Conservation (phyloP, 1,139 yeast genomes). For the Zygosaccharomyces pseudobailii region DNA sequence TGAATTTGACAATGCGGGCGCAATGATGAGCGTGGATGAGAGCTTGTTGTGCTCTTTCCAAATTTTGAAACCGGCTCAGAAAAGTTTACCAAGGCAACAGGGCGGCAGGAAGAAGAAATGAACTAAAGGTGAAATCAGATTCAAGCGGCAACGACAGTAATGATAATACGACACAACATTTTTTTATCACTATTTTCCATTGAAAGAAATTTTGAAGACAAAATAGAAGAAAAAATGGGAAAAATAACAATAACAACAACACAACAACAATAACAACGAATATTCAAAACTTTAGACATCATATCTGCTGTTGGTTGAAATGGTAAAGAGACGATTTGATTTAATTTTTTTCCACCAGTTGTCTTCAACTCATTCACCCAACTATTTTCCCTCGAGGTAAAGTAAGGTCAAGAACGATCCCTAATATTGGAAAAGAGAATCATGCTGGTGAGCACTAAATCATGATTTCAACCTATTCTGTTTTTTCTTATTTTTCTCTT, state of each 20-base stretch:
- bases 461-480: background rate
- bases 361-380: background rate
- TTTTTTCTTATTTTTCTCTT: background rate
- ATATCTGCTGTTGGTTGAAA: background rate
- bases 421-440: background rate
- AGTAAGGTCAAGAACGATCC: background rate
- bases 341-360: background rate
- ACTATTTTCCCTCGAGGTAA: background rate
- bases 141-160: slow-evolving; percentile 4
- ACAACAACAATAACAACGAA: background rate
- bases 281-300: background rate
- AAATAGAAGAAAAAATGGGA: background rate
- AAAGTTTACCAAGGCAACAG: slow-evolving; percentile 40
- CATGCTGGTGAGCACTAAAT: background rate
- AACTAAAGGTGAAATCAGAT: slow-evolving; percentile 1
- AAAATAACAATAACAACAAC: background rate
- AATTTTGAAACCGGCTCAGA: slow-evolving; percentile 95
- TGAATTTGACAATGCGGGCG: slow-evolving; percentile 97
- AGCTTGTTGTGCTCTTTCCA: slow-evolving; percentile 94
- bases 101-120: slow-evolving; percentile 33
- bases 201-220: background rate
- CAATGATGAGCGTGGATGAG: slow-evolving; percentile 98
- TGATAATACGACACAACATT: background rate
- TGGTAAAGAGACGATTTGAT: background rate
- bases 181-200: background rate